Evolutionary conservation across 192 early-diverging fungal species (phyloP), one percentile per base, ranked within the genome.

Genomic region (Coemansia sp.): DNA sequence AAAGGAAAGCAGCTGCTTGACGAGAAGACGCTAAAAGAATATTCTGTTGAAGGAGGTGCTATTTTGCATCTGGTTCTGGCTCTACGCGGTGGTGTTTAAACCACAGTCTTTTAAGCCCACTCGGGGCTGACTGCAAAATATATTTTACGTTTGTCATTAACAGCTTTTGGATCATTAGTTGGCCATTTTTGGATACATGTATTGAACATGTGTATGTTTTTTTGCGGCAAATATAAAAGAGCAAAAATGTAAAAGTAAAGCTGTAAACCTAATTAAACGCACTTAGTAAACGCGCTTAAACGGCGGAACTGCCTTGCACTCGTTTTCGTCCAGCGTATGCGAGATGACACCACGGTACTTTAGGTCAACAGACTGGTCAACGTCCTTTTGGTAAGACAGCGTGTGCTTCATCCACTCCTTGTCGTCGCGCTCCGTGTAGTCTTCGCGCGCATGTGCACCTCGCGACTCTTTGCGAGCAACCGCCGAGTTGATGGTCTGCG

Each of bases 401-500:
- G 94, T 95, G 86, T 98, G 97, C 88, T 97, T 97, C 94, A 96
- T 95, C 95, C 94, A 98, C 69, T 94, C 84, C 58, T 83, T 75
- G 77, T 98, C 97, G 83, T 96, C 87, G 75, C 95, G 93, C 5
- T 88, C 88, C 48, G 84, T 75, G 73, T 72, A 97, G 85, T 99
- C 97, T 82, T 97, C 94, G 76, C 94, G 94, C 23, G 94, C 94
- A 83, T 99, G 97, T 27, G 95, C 95, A 73, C 97, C 97, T 67
- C 97, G 94, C 15, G 92, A 94, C 82, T 99, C 97, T 84, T 96
- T 97, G 68, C 97, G 92, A 48, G 88, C 91, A 27, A 85, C 87
- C 47, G 97, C 97, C 70, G 89, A 85, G 66, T 88, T 84, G 83
- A 93, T 89, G 61, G 97, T 97, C 83, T 99, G 97, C 29, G 89